Percentiles rank a stretch among this genome's conserved stretches.
Conservation (phyloP, 2,329 filamentous ascomycete species). For the Xylariaceae sp. region DNA sequence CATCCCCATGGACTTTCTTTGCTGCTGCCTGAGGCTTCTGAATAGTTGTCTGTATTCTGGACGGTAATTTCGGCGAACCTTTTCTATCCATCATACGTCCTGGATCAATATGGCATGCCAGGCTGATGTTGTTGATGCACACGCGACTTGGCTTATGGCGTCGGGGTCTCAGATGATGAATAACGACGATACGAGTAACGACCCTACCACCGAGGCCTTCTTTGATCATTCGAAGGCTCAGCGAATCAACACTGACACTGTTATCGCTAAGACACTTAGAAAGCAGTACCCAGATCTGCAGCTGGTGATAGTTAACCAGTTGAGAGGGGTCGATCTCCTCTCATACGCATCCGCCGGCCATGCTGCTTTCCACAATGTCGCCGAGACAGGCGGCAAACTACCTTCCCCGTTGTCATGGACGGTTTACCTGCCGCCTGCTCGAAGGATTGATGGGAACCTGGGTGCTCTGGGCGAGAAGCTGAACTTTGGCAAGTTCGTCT, state of each 20-base stretch:
- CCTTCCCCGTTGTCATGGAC: slow-evolving; percentile 44
- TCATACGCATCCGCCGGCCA: slow-evolving; percentile 46
- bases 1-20: neutral
- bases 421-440: slow-evolving; percentile 43
- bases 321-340: slow-evolving; percentile 42
- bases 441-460: slow-evolving; percentile 44
- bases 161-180: neutral
- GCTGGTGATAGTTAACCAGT: slow-evolving; percentile 42
- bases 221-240: slow-evolving; percentile 46
- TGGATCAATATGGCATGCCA: neutral
- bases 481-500: slow-evolving; percentile 47
- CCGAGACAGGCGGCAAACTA: slow-evolving; percentile 29
- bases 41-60: neutral
- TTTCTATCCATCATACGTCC: neutral
- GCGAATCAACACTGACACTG: slow-evolving; percentile 47
- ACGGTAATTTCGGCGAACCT: neutral
- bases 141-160: neutral
- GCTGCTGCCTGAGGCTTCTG: too few species aligned
- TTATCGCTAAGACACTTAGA: slow-evolving; percentile 45
- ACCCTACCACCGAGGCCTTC: slow-evolving; percentile 31
- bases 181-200: neutral
- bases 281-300: slow-evolving; percentile 47
- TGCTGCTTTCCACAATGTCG: slow-evolving; percentile 38
- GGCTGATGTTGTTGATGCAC: neutral
- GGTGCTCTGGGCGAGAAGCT: slow-evolving; percentile 40